Base-by-base conservation (phyloP, 2,329 filamentous ascomycete genomes). In the Fusarium acutatum region DNA sequence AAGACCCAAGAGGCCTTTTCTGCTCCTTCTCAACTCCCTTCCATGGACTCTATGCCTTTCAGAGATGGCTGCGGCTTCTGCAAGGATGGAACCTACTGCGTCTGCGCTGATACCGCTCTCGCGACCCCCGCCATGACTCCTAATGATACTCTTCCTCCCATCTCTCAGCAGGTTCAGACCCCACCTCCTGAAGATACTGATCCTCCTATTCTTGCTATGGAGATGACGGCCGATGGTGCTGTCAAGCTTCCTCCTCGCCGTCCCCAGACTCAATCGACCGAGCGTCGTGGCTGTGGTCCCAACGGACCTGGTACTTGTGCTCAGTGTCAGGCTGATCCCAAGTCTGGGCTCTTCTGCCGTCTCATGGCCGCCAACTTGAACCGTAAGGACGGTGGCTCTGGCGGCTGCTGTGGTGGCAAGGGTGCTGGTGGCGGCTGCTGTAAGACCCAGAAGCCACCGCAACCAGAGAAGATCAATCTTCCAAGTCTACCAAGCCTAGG, bases 41-140 rank as follows among this genome's bases (percentile, higher is more conserved):
- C 83, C 5, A 66, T 80, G 44, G 80, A 79, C 43, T 66, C 78
- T 24, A 81, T 87, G 46, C 83, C 85, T 17, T 85, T 88, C 10
- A 88, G 89, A 70, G 93, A 96, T 76, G 88, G 89, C 26, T 96
- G 94, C 80, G 94, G 94, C 12, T 96, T 96, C 83, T 96, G 94
- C 82, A 90, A 92, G 70, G 93, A 95, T 67, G 93, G 93, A 9
- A 95, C 92, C 1, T 94, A 94, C 76, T 96, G 94, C 79, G 90
- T 95, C 73, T 96, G 94, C 81, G 93, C 93, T 30, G 93, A 95
- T 73, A 82, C 84, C 26, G 82, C 84, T 30, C 79, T 84, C 69
- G 81, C 80, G 15, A 82, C 81, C 37, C 81, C 84, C 2, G 81
- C 82, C 57, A 82, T 84, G 75, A 81, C 83, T 18, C 80, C 81